phyloP scores from a whole-genome alignment of 441 rosid genomes.

The Croton laevigatus region DNA sequence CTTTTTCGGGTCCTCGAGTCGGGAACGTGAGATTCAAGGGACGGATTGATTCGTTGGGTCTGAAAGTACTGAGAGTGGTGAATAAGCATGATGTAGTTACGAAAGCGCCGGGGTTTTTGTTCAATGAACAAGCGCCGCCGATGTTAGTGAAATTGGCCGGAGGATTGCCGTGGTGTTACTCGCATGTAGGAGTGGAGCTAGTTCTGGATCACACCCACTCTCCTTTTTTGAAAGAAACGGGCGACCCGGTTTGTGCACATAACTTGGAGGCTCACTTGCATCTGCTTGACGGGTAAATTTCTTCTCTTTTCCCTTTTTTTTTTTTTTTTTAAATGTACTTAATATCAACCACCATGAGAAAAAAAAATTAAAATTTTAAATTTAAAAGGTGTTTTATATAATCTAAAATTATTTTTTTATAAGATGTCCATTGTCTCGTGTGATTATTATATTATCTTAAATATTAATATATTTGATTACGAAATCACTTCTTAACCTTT shows the following conservation, averaged over 20 bases:
- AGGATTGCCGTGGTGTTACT: constrained; percentile 79
- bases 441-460: no score
- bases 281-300: constrained; percentile 70
- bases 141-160: constrained; percentile 47
- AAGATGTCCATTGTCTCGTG: no score
- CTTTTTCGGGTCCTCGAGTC: constrained; percentile 79
- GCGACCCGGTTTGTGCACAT: constrained; percentile 54
- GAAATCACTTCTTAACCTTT: no score
- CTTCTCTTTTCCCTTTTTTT: neutral
- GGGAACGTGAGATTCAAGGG: constrained; percentile 54
- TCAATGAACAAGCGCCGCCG: constrained; percentile 49
- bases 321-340: neutral
- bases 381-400: no score
- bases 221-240: constrained; percentile 58
- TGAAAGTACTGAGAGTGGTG: constrained; percentile 62
- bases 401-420: no score
- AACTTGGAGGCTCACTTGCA: constrained; percentile 81
- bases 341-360: neutral
- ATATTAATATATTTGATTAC: no score
- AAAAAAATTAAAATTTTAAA: no score
- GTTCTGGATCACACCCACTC: constrained; percentile 60
- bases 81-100: constrained; percentile 68
- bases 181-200: constrained; percentile 77
- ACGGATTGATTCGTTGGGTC: constrained; percentile 53
- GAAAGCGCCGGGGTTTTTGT: constrained; percentile 60